Base-by-base conservation (phyloP, 192 early-diverging fungal species). In the Backusella luteola region DNA sequence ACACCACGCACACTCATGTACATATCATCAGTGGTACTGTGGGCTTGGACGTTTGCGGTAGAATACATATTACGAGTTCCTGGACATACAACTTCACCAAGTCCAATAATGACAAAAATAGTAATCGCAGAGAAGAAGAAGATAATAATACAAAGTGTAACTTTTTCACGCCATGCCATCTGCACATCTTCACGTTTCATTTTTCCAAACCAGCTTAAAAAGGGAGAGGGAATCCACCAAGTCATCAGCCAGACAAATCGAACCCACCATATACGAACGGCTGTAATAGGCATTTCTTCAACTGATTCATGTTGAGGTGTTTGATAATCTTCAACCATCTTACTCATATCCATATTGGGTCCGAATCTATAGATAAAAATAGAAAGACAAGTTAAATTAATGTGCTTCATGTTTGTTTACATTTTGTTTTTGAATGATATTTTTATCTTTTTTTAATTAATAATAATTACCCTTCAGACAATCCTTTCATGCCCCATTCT, bases 111-210 rank as follows among this genome's bases (percentile, higher is more conserved):
- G 76, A 94, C 93, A 84, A 98, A 98, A 29, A 97, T 87, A 52
- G 95, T 87, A 15, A 91, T 69, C 7, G 80, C 87, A 67, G 94
- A 96, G 76, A 95, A 83, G 41, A 95, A 79, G 68, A 92, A 87
- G 72, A 99, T 97, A 73, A 98, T 80, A 52, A 96, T 81, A 81
- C 95, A 96, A 29, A 99, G 86, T 3, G 92, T 86, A 1, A 93
- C 89, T 83, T 98, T 98, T 82, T 98, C 97, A 49, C 97, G 90
- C 96, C 95, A 98, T 12, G 97, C 97, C 95, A 97, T 96, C 66
- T 90, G 94, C 44, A 98, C 89, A 83, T 98, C 96, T 76, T 93
- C 90, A 46, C 96, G 91, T 84, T 93, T 95, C 94, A 97, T 94
- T 74, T 89, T 87, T 66, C 91, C 94, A 77, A 93, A 88, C 42